Conservation (phyloP, 352 stramenopile genomes). For the Globisporangium nodosum region DNA sequence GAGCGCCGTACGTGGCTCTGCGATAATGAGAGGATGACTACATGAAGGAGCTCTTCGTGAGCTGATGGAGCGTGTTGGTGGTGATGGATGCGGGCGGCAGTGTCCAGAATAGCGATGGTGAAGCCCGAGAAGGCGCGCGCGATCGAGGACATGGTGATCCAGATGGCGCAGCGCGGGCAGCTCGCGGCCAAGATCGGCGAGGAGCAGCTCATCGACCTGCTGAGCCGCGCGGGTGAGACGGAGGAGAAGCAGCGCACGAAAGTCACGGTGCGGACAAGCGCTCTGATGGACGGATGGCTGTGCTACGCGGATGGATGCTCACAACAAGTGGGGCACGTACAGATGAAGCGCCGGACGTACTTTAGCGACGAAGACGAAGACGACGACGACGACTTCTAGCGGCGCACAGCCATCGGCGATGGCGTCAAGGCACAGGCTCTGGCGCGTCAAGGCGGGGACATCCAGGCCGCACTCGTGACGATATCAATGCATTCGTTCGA, state of each 20-base stretch:
- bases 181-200: constrained; percentile 79
- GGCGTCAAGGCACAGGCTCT: too few relatives aligned
- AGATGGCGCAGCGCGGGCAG: constrained; percentile 85
- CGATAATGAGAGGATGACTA: neutral
- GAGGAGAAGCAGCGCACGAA: constrained; percentile 86
- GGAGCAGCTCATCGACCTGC: constrained; percentile 77
- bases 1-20: constrained; percentile 57
- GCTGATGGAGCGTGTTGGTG: too few relatives aligned
- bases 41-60: neutral
- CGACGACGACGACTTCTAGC: constrained; percentile 63
- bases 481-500: too few relatives aligned
- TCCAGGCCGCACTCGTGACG: too few relatives aligned
- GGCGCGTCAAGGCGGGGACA: too few relatives aligned
- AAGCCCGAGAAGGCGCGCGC: constrained; percentile 84
- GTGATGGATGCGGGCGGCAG: constrained; percentile 16
- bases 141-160: constrained; percentile 82
- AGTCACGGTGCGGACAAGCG: constrained; percentile 62
- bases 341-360: constrained; percentile 84
- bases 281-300: neutral
- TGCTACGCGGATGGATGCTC: neutral
- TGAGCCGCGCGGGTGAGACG: constrained; percentile 68
- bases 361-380: constrained; percentile 87
- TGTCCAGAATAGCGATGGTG: constrained; percentile 84
- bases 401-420: too few relatives aligned
- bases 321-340: neutral